A percentile compares a stretch with the other conserved stretches of the same genome.
phyloP scores from a whole-genome alignment of 352 stramenopile species.

The Globisporangium barbulae region DNA sequence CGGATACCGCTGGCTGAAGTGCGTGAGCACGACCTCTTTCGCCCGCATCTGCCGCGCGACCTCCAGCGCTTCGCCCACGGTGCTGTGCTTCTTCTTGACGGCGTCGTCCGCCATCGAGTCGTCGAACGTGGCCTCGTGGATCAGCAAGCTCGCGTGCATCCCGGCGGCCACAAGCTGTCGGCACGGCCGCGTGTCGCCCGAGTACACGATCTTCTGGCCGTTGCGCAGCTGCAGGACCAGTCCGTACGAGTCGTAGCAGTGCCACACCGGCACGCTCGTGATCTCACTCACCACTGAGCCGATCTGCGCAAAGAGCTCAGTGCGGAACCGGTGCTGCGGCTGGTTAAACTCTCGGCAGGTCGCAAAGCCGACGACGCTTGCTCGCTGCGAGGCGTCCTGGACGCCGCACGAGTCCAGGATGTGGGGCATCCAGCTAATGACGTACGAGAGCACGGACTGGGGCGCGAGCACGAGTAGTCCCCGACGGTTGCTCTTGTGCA shows the following conservation, averaged over 20 bases:
- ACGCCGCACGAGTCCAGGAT: conserved; percentile 13
- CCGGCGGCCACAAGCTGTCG: conserved; percentile 48
- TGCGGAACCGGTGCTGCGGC: conserved; percentile 19
- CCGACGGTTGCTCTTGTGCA: background rate
- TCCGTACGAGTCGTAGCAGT: conserved; percentile 80
- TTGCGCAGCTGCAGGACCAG: conserved; percentile 51
- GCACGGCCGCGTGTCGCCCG: conserved; percentile 92
- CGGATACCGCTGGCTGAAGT: conserved; percentile 91
- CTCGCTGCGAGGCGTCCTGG: background rate
- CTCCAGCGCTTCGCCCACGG: conserved; percentile 88
- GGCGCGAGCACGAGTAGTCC: conserved; percentile 47
- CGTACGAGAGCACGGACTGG: conserved; percentile 53
- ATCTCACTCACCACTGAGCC: conserved; percentile 30
- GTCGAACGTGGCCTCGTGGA: conserved; percentile 98
- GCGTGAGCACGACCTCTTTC: conserved; percentile 90
- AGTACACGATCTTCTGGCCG: conserved; percentile 85
- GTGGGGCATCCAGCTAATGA: conserved; percentile 41
- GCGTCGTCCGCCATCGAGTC: conserved; percentile 94
- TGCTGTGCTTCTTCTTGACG: conserved; percentile 91
- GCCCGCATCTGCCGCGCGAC: conserved; percentile 80
- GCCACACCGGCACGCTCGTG: conserved; percentile 64
- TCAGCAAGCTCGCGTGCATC: conserved; percentile 77
- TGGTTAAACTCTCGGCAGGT: conserved; percentile 63
- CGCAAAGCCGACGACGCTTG: conserved; percentile 25
- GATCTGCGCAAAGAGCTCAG: conserved; percentile 30